Base-by-base conservation (phyloP, 2,329 filamentous ascomycete species). In the Penicillium sp. region DNA sequence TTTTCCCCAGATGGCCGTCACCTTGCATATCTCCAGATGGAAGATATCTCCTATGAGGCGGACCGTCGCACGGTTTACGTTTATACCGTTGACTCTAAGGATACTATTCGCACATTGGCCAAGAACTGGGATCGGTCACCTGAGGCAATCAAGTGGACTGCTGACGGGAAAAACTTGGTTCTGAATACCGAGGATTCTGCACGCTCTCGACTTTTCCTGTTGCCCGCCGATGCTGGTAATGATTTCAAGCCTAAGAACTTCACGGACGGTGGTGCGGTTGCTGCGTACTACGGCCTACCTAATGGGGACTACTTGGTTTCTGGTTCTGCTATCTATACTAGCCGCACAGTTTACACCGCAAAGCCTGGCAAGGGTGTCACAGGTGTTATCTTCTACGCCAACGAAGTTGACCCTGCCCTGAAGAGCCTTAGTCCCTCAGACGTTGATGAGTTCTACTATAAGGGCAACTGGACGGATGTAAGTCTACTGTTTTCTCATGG, bases 11-110 rank as follows among this genome's bases (percentile, higher is more conserved):
- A 88, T 66, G 90, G 90, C 10, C 83, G 80, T 36, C 82, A 83
- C 58, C 78, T 93, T 27, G 90, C 85, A 2, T 96, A 95, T 71
- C 80, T 90, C 31, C 85, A 89, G 60, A 96, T 95, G 92, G 82
- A 84, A 61, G 82, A 82, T 55, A 81, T 84, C 50, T 85, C 88
- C 58, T 96, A 96, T 70, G 92, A 97, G 73, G 84, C 88, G 16
- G 91, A 96, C 76, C 89, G 89, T 72, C 75, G 75, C 44, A 73
- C 75, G 3, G 67, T 80, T 45, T 81, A 80, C 58, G 68, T 79
- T 41, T 72, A 76, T 44, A 68, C 69, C 15, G 57, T 76, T 49
- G 67, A 68, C 56, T 68, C 68, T 2, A 61, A 72, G 50, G 60
- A 70, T 55, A 73, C 70, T 49, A 67, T 83, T 50, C 69, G 67